A percentile compares a stretch with the other conserved stretches of the same genome.
phyloP scores from a whole-genome alignment of 768 basidiomycete genomes.

The Tephrocybe sp. region DNA sequence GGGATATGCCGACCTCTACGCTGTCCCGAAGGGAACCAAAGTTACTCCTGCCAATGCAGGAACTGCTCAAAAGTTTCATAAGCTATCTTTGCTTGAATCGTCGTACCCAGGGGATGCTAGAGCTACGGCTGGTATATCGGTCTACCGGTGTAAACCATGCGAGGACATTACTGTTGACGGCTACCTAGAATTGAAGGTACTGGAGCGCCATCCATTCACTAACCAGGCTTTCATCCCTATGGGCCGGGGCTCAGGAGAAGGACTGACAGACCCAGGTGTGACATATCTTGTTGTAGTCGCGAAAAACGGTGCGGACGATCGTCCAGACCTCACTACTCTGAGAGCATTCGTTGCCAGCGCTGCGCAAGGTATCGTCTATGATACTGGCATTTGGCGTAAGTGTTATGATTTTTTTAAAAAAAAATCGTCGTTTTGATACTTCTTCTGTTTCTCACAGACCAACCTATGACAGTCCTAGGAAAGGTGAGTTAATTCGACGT shows the following conservation, averaged over 20 bases:
- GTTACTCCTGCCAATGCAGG: constrained; percentile 86
- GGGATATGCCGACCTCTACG: constrained; percentile 67
- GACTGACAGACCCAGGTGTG: constrained; percentile 43
- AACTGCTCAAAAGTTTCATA: constrained; percentile 91
- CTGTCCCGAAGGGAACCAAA: constrained; percentile 65
- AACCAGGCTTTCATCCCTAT: constrained; percentile 96
- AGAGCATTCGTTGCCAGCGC: constrained; percentile 81
- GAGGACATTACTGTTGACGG: constrained; percentile 44
- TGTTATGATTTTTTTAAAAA: constrained; percentile 17
- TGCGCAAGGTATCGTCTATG: constrained; percentile 85
- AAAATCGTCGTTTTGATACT: constrained; percentile 9
- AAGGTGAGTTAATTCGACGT: constrained; percentile 42
- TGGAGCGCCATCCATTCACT: constrained; percentile 88
- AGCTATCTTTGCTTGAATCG: constrained; percentile 67
- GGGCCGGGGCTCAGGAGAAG: constrained; percentile 57
- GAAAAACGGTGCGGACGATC: constrained; percentile 69
- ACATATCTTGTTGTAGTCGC: constrained; percentile 87
- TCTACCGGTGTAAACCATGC: constrained; percentile 74
- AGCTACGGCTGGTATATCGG: constrained; percentile 71
- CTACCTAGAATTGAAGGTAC: constrained; percentile 57
- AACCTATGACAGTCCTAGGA: constrained; percentile 84
- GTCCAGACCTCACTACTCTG: constrained; percentile 71
- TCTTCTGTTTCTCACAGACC: constrained; percentile 50
- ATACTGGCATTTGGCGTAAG: constrained; percentile 88
- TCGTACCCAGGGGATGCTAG: constrained; percentile 58